phyloP scores from a whole-genome alignment of 805 yeast genomes.

The Scheffersomyces ergatensis region DNA sequence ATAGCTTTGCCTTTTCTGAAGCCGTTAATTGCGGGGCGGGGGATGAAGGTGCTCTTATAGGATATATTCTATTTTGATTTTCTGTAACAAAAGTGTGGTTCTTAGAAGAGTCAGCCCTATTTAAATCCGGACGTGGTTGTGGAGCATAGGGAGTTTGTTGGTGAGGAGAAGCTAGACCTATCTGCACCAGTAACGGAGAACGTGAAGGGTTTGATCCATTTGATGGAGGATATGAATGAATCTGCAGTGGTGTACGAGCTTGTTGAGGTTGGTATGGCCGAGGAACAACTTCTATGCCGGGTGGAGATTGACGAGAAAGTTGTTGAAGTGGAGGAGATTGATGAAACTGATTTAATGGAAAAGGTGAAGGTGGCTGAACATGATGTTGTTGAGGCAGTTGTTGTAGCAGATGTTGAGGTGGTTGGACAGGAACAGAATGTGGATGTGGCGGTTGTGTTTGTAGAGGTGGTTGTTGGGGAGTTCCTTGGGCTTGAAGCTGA shows the following conservation, averaged over 20 bases:
- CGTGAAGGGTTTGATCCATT: conserved; percentile 4
- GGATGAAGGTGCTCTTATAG: not conserved
- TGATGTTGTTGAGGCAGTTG: conserved; percentile 4
- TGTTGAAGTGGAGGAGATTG: conserved; percentile 2
- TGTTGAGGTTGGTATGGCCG: not conserved
- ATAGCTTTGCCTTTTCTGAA: conserved; percentile 24
- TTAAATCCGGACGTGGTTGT: not conserved
- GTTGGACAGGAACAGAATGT: not conserved
- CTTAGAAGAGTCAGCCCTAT: too few relatives aligned
- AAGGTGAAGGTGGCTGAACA: conserved; percentile 4
- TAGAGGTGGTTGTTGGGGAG: conserved; percentile 1
- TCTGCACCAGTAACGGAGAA: not conserved
- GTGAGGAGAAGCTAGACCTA: not conserved
- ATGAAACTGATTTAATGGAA: not conserved
- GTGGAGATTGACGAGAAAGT: conserved; percentile 8
- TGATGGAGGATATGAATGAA: not conserved
- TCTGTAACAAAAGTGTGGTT: too few relatives aligned
- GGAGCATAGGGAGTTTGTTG: not conserved
- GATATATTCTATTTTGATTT: not conserved
- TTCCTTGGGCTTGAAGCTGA: conserved; percentile 4
- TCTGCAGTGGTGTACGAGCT: conserved; percentile 1
- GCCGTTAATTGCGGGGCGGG: conserved; percentile 6
- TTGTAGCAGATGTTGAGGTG: conserved; percentile 6
- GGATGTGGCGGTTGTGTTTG: not conserved
- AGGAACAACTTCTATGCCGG: not conserved